phyloP scores from a whole-genome alignment of 352 stramenopile genomes.

The Thraustochytrium sp. region DNA sequence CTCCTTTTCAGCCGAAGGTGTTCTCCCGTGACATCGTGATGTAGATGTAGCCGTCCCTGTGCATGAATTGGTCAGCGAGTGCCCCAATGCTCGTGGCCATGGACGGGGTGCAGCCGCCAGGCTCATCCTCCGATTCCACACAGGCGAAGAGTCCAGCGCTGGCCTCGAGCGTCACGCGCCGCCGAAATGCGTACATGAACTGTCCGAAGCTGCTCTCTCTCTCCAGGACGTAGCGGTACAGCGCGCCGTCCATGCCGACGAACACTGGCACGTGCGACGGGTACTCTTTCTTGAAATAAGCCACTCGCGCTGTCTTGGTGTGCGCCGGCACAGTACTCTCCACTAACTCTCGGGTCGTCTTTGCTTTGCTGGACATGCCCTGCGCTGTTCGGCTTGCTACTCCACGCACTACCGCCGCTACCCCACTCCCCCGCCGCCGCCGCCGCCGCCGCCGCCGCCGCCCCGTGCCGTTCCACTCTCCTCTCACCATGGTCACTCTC shows the following conservation, averaged over 20 bases:
- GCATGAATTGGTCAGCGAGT: background rate
- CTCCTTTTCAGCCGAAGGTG: background rate
- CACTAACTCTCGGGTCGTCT: too few relatives aligned
- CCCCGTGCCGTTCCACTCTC: too few relatives aligned
- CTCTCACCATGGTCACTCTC: too few relatives aligned
- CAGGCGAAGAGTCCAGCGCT: background rate
- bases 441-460: too few relatives aligned
- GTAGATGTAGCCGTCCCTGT: background rate
- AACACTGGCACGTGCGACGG: background rate
- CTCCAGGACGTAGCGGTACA: background rate
- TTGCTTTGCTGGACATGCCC: too few relatives aligned
- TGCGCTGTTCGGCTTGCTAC: too few relatives aligned
- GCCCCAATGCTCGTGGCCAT: background rate
- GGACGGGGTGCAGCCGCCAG: background rate
- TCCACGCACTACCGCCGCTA: too few relatives aligned
- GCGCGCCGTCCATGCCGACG: background rate
- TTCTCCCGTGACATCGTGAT: background rate
- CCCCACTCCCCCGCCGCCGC: too few relatives aligned
- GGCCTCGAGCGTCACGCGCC: background rate
- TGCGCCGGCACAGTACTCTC: too few relatives aligned
- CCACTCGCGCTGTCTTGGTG: too few relatives aligned
- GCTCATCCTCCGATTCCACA: background rate
- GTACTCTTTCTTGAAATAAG: background rate
- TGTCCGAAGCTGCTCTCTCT: background rate
- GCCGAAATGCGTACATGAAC: background rate